Percentiles rank a stretch among this genome's conserved stretches.
Conservation (phyloP, 1,284 basidiomycete genomes). For the Trichosporon sp. region DNA sequence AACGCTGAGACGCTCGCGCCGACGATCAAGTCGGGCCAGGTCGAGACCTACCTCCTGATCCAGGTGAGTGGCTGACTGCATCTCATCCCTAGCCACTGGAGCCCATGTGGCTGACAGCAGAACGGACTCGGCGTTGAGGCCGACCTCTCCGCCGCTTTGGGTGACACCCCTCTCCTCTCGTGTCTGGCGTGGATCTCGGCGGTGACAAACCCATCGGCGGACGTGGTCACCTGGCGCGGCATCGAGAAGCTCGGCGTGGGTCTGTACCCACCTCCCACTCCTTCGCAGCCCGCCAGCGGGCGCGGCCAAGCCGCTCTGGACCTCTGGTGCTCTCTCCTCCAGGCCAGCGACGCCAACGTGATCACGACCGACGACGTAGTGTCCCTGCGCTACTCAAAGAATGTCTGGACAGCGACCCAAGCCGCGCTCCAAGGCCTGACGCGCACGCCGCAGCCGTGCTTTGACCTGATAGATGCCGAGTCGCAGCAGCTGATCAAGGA, state of each 20-base stretch:
- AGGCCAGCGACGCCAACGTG: conserved; percentile 24
- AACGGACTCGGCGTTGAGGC: conserved; percentile 71
- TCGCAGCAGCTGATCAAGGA: conserved; percentile 28
- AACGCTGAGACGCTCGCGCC: conserved; percentile 59
- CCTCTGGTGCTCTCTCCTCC: conserved; percentile 23
- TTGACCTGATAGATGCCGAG: conserved; percentile 21
- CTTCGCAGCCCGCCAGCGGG: background rate
- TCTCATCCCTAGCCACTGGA: too few relatives aligned
- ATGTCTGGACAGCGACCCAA: conserved; percentile 44
- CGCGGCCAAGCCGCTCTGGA: conserved; percentile 19
- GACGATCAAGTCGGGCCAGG: conserved; percentile 55
- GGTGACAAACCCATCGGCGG: conserved; percentile 30
- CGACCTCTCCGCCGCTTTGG: conserved; percentile 54
- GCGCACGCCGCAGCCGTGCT: conserved; percentile 30
- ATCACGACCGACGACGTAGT: conserved; percentile 28
- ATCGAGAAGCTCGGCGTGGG: conserved; percentile 34
- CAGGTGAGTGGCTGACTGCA: conserved; percentile 49
- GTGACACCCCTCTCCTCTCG: conserved; percentile 33
- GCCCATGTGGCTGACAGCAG: conserved; percentile 12
- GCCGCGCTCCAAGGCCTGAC: conserved; percentile 37
- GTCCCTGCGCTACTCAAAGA: conserved; percentile 38
- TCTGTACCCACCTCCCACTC: conserved; percentile 30
- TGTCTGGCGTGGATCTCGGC: conserved; percentile 36
- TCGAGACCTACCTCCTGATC: conserved; percentile 59
- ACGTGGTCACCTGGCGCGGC: conserved; percentile 34